Percentiles rank a stretch among this genome's conserved stretches.
These are phyloP conservation scores for Pharus latifolius DNA, from an alignment of 176 grass and related monocot species.

Conservation along the genomic window DNA sequence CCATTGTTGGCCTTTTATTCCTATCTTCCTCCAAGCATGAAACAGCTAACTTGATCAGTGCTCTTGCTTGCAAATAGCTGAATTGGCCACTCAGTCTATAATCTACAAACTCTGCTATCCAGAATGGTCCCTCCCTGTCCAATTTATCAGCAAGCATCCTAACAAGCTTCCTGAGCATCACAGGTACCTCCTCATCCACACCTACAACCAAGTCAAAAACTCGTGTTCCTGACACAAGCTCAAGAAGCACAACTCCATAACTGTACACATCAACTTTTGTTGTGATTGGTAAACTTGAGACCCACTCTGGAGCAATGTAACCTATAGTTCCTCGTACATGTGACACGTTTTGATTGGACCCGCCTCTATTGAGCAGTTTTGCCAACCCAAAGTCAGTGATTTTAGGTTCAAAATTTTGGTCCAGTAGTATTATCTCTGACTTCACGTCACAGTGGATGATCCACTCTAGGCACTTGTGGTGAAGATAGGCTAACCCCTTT, in stretches of 20 bases:
- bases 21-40: constrained; percentile 4
- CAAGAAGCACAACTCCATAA: constrained; percentile 1
- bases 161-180: not conserved
- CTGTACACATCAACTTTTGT: not conserved
- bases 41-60: not conserved
- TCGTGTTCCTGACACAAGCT: constrained; percentile 5
- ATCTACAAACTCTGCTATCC: not conserved
- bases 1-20: not conserved
- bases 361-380: not conserved
- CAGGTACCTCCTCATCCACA: not conserved
- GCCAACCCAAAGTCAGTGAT: too few relatives aligned
- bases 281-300: constrained; percentile 9
- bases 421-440: too few relatives aligned
- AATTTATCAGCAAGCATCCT: too few relatives aligned
- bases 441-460: too few relatives aligned
- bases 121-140: too few relatives aligned
- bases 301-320: too few relatives aligned
- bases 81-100: not conserved
- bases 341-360: not conserved
- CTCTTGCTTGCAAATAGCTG: not conserved
- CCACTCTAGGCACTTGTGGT: too few relatives aligned
- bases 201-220: constrained; percentile 2
- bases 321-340: constrained; percentile 11
- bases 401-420: too few relatives aligned
- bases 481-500: constrained; percentile 8